Percentiles rank a stretch among this genome's conserved stretches.
phyloP scores from a whole-genome alignment of 139 green algal genomes.

The Chlamydomonas sp. region DNA sequence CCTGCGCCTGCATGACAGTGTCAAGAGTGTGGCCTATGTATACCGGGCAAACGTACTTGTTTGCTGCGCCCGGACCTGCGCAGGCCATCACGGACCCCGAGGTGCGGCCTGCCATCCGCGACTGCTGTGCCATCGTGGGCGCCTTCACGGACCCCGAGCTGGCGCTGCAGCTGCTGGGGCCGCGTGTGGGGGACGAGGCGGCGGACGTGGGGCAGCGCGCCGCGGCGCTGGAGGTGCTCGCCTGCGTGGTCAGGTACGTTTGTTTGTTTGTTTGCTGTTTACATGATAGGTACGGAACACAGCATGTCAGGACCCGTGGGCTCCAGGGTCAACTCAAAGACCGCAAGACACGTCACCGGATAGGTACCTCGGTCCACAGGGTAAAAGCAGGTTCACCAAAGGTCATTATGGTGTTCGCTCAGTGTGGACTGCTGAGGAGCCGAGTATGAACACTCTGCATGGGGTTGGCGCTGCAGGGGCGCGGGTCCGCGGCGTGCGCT shows the following conservation, averaged over 20 bases:
- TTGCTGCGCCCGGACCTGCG: too few species aligned
- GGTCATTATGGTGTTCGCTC: too few species aligned
- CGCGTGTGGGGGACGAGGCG: conserved; percentile 34
- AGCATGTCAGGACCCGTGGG: too few species aligned
- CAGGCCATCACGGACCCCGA: conserved; percentile 40
- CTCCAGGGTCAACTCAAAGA: too few species aligned
- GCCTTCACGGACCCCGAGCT: conserved; percentile 38
- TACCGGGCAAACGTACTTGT: too few species aligned
- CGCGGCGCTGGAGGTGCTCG: conserved; percentile 33
- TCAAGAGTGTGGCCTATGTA: too few species aligned
- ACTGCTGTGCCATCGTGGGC: conserved; percentile 42
- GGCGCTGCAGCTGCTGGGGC: conserved; percentile 41
- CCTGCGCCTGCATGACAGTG: too few species aligned
- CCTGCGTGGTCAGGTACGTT: conserved; percentile 30
- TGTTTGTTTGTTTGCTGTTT: background rate
- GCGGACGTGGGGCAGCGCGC: conserved; percentile 16
- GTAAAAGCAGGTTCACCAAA: too few species aligned
- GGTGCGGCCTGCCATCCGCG: background rate
- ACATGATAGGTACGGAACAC: too few species aligned
- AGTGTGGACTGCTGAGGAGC: background rate
- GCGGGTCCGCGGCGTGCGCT: conserved; percentile 42
- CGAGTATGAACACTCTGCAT: background rate
- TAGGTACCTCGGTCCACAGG: too few species aligned
- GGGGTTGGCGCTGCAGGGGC: conserved; percentile 27
- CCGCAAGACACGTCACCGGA: too few species aligned